Base-by-base conservation (phyloP, 2,329 filamentous ascomycete genomes). In the Neurospora sp. region DNA sequence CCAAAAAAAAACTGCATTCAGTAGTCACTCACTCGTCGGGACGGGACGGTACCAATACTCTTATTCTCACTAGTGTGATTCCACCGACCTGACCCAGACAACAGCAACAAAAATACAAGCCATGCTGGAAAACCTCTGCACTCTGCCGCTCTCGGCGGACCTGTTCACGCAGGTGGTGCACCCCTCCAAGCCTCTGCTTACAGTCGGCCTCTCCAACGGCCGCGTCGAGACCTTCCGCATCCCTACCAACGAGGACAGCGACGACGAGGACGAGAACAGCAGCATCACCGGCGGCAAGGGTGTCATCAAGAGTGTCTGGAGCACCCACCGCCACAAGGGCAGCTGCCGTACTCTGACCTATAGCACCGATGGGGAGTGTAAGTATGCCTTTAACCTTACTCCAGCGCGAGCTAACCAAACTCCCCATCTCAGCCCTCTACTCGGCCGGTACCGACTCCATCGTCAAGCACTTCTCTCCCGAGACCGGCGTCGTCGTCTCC, bases 61-160 rank as follows among this genome's bases (percentile, higher is more conserved):
- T 46, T 19, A 23, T 57, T 57, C 23, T 28, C 46, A 11, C 19
- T 57, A 33, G 23, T 62, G 28, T 62, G 17, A 5, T 38, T 57
- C 33, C 67, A 28, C 37, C 41, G 41, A 57, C 23, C 15, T 41
- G 10, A 33, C 17, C 66, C 17, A 52, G 33, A 38, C 6, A 66
- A 36, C 15, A 15, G 4, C 43, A 28, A 28, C 41, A 40, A 19
- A 15, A 17, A 62, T 36, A 33, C 76, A 67, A 36, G 39, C 39
- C 66, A 96, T 96, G 92, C 92, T 96, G 78, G 93, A 97, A 80
- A 97, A 93, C 74, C 87, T 97, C 74, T 97, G 95, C 84, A 93
- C 92, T 36, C 88, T 98, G 66, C 93, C 94, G 73, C 88, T 98
- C 66, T 87, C 88, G 70, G 87, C 92, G 70, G 96, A 98, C 77